Percentiles rank a stretch among this genome's conserved stretches.
These are phyloP conservation scores for Apiotrichum siamense DNA, from an alignment of 1,284 basidiomycete genomes.

Conservation along the genomic window DNA sequence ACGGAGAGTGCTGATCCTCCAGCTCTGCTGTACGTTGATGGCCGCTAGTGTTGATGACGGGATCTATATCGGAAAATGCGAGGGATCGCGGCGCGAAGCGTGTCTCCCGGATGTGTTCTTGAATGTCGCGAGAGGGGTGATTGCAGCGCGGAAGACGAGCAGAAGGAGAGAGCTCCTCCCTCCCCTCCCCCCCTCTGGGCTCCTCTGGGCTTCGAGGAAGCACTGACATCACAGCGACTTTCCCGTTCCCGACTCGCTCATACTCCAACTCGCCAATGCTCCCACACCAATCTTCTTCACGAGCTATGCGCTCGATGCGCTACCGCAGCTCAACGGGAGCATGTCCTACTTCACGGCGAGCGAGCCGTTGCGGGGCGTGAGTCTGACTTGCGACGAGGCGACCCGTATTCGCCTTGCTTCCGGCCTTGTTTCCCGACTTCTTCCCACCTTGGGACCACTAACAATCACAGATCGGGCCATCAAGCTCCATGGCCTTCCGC, in stretches of 20 bases:
- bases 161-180: not conserved
- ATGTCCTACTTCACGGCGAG: slow-evolving; percentile 90
- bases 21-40: slow-evolving; percentile 35
- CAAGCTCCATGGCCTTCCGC: slow-evolving; percentile 72
- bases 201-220: not conserved
- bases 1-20: slow-evolving; percentile 26
- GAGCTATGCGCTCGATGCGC: slow-evolving; percentile 81
- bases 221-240: slow-evolving; percentile 29
- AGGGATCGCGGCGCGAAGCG: too few relatives aligned
- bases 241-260: slow-evolving; percentile 37
- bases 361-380: slow-evolving; percentile 63
- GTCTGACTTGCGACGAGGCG: not conserved
- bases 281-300: slow-evolving; percentile 86
- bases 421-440: not conserved
- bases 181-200: too few relatives aligned
- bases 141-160: too few relatives aligned
- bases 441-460: not conserved
- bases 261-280: slow-evolving; percentile 74
- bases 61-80: too few relatives aligned
- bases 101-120: too few relatives aligned
- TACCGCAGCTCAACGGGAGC: slow-evolving; percentile 86
- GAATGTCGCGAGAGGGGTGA: too few relatives aligned
- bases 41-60: too few relatives aligned
- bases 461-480: slow-evolving; percentile 49
- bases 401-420: not conserved